A percentile compares a stretch with the other conserved stretches of the same genome.
Conservation (phyloP, 2,329 filamentous ascomycete genomes). For the Sporothrix globosa region DNA sequence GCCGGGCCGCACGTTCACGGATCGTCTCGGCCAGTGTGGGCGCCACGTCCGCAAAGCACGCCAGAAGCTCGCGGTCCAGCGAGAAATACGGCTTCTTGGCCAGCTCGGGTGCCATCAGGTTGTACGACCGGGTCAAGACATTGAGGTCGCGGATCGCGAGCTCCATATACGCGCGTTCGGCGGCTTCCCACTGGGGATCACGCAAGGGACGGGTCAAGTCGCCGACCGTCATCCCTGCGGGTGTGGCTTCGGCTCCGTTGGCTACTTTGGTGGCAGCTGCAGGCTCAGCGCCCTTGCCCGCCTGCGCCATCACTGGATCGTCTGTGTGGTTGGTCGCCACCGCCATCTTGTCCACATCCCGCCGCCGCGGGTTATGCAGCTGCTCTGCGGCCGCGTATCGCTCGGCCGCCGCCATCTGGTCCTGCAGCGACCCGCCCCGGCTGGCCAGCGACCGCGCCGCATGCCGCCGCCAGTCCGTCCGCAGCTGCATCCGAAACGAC, state of each 20-base stretch:
- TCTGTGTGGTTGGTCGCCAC: slow-evolving; percentile 53
- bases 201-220: slow-evolving; percentile 65
- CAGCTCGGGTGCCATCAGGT: slow-evolving; percentile 88
- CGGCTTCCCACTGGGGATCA: slow-evolving; percentile 73
- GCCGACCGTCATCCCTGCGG: neutral
- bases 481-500: slow-evolving; percentile 72
- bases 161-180: slow-evolving; percentile 74
- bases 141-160: slow-evolving; percentile 80
- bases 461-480: slow-evolving; percentile 83
- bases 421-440: slow-evolving; percentile 71
- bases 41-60: slow-evolving; percentile 85
- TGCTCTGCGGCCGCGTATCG: slow-evolving; percentile 76
- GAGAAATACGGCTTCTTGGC: slow-evolving; percentile 92
- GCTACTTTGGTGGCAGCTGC: neutral
- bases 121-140: slow-evolving; percentile 80
- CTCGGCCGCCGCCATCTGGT: slow-evolving; percentile 71
- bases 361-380: slow-evolving; percentile 61
- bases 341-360: slow-evolving; percentile 52
- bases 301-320: slow-evolving; percentile 50
- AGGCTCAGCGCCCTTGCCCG: neutral
- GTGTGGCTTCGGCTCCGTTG: neutral
- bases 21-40: slow-evolving; percentile 75
- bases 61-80: slow-evolving; percentile 76
- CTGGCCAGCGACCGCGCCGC: slow-evolving; percentile 78
- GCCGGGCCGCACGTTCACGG: slow-evolving; percentile 62